Percentiles rank a stretch among this genome's conserved stretches.
Conservation (phyloP, 2,329 filamentous ascomycete species). For the Sporothrix pseudoabietina region DNA sequence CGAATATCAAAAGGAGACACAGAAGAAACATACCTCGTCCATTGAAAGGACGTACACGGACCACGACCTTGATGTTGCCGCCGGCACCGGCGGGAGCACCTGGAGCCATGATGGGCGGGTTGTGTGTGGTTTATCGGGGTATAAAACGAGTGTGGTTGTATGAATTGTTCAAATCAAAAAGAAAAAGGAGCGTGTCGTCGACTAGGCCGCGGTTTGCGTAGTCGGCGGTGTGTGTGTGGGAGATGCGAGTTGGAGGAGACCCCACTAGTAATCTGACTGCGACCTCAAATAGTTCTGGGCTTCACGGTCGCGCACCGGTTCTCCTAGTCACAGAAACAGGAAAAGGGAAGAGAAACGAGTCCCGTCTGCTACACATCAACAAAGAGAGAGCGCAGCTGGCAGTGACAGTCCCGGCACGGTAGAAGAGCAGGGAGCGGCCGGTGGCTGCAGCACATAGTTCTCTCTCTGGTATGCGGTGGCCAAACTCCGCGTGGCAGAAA, state of each 20-base stretch:
- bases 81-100: conserved; percentile 54
- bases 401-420: conserved; percentile 5
- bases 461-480: neutral
- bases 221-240: conserved; percentile 19
- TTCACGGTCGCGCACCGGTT: neutral
- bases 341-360: neutral
- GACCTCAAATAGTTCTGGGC: neutral
- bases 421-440: conserved; percentile 15
- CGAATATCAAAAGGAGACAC: neutral
- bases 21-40: conserved; percentile 69
- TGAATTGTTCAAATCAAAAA: neutral
- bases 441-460: conserved; percentile 21
- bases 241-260: neutral
- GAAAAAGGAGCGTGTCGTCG: neutral
- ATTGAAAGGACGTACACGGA: conserved; percentile 94
- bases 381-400: neutral
- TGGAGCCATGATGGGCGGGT: conserved; percentile 58
- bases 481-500: conserved; percentile 1
- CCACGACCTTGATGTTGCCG: conserved; percentile 99
- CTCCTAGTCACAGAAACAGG: neutral
- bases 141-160: neutral
- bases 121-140: neutral
- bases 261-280: conserved; percentile 14
- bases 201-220: neutral
- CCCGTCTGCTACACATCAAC: neutral